A percentile compares a stretch with the other conserved stretches of the same genome.
Conservation (phyloP, 2,329 filamentous ascomycete species). For the Aureobasidium uvarum region DNA sequence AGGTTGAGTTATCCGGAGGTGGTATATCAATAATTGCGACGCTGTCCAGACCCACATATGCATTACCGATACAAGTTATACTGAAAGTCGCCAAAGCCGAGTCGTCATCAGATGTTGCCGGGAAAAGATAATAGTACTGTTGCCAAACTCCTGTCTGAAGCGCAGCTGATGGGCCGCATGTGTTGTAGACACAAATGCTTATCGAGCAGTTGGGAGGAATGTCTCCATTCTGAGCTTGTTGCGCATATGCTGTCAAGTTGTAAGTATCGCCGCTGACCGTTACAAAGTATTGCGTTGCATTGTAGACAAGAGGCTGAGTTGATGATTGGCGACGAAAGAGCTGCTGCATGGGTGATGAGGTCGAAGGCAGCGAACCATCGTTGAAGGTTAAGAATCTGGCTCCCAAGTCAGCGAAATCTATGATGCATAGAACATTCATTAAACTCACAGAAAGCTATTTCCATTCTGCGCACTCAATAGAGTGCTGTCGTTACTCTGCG, state of each 20-base stretch:
- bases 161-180: not conserved
- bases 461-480: slow-evolving; percentile 7
- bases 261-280: slow-evolving; percentile 1
- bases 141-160: not conserved
- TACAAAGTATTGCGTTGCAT: slow-evolving; percentile 4
- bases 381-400: slow-evolving; percentile 12
- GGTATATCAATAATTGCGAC: slow-evolving; percentile 14
- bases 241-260: slow-evolving; percentile 8
- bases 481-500: not conserved
- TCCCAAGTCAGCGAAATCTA: not conserved
- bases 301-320: slow-evolving; percentile 1
- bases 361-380: not conserved
- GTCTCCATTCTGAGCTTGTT: slow-evolving; percentile 8
- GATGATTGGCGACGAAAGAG: slow-evolving; percentile 7
- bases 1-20: not conserved
- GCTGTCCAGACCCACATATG: slow-evolving; percentile 20
- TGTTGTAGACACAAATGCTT: not conserved
- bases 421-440: not conserved
- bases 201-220: slow-evolving; percentile 6
- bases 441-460: slow-evolving; percentile 5
- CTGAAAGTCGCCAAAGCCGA: slow-evolving; percentile 4
- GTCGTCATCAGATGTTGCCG: not conserved
- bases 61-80: slow-evolving; percentile 17
- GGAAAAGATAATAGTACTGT: slow-evolving; percentile 10
- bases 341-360: not conserved